Conservation (phyloP, 352 stramenopile species). For the Nothophytophthora sp. region DNA sequence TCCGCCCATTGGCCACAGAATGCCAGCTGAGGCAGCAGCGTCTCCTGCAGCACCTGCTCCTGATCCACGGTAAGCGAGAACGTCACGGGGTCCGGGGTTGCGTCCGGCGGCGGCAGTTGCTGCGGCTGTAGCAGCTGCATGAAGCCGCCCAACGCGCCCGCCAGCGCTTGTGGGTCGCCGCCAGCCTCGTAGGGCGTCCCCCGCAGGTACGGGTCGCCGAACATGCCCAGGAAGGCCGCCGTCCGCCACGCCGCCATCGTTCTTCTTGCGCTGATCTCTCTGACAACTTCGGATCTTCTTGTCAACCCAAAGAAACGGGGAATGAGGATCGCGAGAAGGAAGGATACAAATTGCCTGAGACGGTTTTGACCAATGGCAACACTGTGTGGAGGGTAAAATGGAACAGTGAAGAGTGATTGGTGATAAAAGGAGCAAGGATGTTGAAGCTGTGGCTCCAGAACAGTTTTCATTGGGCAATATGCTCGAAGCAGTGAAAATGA, state of each 20-base stretch:
- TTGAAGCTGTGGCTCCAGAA: no score
- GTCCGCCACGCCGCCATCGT: slow-evolving; percentile 59
- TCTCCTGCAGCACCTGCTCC: slow-evolving; percentile 46
- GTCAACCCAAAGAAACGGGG: slow-evolving; percentile 20
- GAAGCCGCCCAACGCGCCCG: slow-evolving; percentile 46
- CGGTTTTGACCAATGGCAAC: neutral
- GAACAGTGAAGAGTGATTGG: neutral
- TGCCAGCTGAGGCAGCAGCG: slow-evolving; percentile 53
- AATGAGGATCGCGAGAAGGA: slow-evolving; percentile 12
- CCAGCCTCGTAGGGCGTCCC: slow-evolving; percentile 77
- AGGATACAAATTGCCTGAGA: neutral
- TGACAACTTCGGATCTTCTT: slow-evolving; percentile 1
- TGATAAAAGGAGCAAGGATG: no score
- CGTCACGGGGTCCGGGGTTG: slow-evolving; percentile 28
- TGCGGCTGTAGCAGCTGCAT: slow-evolving; percentile 37
- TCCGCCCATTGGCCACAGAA: slow-evolving; percentile 56
- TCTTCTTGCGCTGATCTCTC: slow-evolving; percentile 4
- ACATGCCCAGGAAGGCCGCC: slow-evolving; percentile 69
- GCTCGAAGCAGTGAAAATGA: no score
- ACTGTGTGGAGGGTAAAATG: neutral
- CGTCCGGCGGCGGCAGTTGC: slow-evolving; percentile 1
- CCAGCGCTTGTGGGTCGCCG: slow-evolving; percentile 65
- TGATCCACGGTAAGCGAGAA: slow-evolving; percentile 59
- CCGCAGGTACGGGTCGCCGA: slow-evolving; percentile 81
- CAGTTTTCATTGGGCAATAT: no score